Evolutionary conservation across 768 basidiomycete species (phyloP), one percentile per base, ranked within the genome.

Genomic region (Boletus sp.): DNA sequence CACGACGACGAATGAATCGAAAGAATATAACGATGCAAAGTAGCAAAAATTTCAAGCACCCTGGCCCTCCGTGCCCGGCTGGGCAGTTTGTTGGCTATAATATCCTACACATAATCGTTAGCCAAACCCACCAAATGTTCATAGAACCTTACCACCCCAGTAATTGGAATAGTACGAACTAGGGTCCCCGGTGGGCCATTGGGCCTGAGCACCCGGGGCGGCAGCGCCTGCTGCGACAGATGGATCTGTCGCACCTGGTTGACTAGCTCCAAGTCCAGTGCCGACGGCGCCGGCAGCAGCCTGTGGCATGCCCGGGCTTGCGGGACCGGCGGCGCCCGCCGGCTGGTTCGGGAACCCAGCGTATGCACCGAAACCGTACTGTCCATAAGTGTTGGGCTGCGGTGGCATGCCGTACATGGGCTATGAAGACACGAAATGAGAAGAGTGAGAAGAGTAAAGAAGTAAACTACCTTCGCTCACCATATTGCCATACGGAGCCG

Each of bases 381-480:
- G 75, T 23, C 85, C 88, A 60, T 93, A 93, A 17, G 82, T 78
- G 63, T 79, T 83, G 30, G 90, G 84, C 67, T 91, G 90, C 13
- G 90, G 90, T 11, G 90, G 90, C 81, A 93, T 88, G 57, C 90
- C 88, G 68, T 93, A 93, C 88, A 92, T 88, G 34, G 90, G 88
- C 87, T 92, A 57, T 41, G 53, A 17, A 34, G 49, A 43, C 39
- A 56, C 19, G 51, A 35, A 21, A 50, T 40, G 25, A 34, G 50
- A 42, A 32, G 33, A 34, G 37, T 23, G 21, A 53, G 49, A 50
- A 49, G 42, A 40, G 35, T 17, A 44, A 45, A 17, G 15, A 34
- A 30, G 13, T 0, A 29, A 46, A 44, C 19, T 2, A 34, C 9
- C 19, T 25, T 29, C 29, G 52, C 32, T 42, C 69, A 92, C 92